A percentile compares a stretch with the other conserved stretches of the same genome.
Evolutionary conservation across 768 basidiomycete genomes (phyloP).

Genomic region (Podaxis carcinomalis): DNA sequence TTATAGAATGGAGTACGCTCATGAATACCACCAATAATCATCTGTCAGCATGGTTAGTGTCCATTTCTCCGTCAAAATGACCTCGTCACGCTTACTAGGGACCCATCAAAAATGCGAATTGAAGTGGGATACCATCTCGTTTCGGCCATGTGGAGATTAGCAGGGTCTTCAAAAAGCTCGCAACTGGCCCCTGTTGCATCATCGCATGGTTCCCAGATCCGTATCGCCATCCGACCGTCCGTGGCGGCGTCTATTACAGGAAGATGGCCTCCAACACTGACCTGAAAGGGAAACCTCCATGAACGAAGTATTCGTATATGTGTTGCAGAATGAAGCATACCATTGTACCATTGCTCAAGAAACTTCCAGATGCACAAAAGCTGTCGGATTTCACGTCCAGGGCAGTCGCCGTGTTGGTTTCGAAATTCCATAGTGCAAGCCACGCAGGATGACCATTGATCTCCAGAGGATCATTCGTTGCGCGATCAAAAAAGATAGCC

Average conservation of each 20-base stretch:
- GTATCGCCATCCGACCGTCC: conserved; percentile 32
- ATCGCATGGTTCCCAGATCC: conserved; percentile 34
- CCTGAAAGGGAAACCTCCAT: conserved; percentile 11
- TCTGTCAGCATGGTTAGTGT: conserved; percentile 11
- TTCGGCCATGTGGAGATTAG: conserved; percentile 28
- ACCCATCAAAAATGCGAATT: conserved; percentile 27
- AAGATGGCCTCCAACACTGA: conserved; percentile 26
- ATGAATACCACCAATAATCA: conserved; percentile 25
- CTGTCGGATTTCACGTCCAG: conserved; percentile 30
- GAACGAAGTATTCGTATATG: neutral
- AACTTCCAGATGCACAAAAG: conserved; percentile 39
- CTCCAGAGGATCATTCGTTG: conserved; percentile 35
- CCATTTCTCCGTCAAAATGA: neutral
- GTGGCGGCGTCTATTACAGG: conserved; percentile 22
- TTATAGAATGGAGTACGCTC: conserved; percentile 53
- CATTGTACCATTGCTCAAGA: conserved; percentile 38
- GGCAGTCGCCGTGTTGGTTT: conserved; percentile 31
- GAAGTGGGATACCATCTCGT: conserved; percentile 40
- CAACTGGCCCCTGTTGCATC: conserved; percentile 25
- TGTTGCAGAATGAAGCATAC: conserved; percentile 17
- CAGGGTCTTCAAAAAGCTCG: conserved; percentile 31
- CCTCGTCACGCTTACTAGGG: conserved; percentile 19
- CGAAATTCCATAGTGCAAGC: conserved; percentile 38
- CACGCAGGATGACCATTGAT: conserved; percentile 40
- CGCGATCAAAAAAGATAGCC: conserved; percentile 24